Evolutionary conservation across 768 basidiomycete species (phyloP).

Genomic region (Tylopilus sp.): DNA sequence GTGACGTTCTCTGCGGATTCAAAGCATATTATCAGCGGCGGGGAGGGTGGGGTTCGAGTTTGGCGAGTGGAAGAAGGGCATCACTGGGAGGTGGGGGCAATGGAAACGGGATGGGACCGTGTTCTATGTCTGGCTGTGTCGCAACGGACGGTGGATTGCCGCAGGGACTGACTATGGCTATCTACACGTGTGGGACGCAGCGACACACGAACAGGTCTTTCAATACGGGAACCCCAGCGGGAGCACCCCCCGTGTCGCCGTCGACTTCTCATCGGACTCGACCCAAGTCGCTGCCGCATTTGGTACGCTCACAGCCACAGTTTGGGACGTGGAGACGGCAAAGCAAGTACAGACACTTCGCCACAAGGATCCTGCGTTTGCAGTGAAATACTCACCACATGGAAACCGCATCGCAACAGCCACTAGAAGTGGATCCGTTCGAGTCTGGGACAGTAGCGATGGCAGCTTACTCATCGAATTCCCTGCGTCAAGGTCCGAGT

Average conservation of each 20-base stretch:
- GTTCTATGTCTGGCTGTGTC: not conserved
- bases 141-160: not conserved
- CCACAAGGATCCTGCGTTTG: not conserved
- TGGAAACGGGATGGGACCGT: too few relatives aligned
- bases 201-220: not conserved
- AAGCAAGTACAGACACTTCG: not conserved
- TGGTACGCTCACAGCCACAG: not conserved
- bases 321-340: not conserved
- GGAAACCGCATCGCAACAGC: not conserved
- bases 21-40: too few relatives aligned
- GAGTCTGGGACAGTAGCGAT: not conserved
- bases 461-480: not conserved
- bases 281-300: not conserved
- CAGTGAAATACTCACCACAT: not conserved
- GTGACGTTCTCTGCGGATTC: too few relatives aligned
- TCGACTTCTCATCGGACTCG: not conserved
- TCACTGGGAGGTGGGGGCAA: not conserved
- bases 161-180: not conserved
- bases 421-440: not conserved
- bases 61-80: too few relatives aligned
- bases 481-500: not conserved
- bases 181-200: not conserved
- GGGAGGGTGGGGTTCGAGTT: too few relatives aligned
- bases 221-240: too few relatives aligned
- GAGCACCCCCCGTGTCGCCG: not conserved